Conservation (phyloP, 2,329 filamentous ascomycete genomes). For the Sarocladiaceae sp. region DNA sequence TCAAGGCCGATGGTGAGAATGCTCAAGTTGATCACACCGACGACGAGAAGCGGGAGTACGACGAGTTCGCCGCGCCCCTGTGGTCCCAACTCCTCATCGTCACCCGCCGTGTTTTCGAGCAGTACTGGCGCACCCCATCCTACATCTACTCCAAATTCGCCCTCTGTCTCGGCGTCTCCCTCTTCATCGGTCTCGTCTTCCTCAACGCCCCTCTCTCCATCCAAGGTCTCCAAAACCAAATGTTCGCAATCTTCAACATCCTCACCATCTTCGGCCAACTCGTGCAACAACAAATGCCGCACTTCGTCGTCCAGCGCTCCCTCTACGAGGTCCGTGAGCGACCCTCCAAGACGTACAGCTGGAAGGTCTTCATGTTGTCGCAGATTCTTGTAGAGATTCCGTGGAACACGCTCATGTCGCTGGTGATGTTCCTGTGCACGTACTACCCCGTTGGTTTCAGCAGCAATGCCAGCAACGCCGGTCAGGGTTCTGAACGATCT, state of each 20-base stretch:
- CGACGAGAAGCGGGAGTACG: slow-evolving; percentile 23
- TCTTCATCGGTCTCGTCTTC: slow-evolving; percentile 83
- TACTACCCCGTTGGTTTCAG: slow-evolving; percentile 68
- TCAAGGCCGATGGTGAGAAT: slow-evolving; percentile 20
- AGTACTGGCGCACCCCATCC: slow-evolving; percentile 41
- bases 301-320: slow-evolving; percentile 64
- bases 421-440: slow-evolving; percentile 63
- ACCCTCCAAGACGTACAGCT: slow-evolving; percentile 63
- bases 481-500: slow-evolving; percentile 49
- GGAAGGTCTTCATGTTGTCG: slow-evolving; percentile 61
- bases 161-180: slow-evolving; percentile 34
- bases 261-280: slow-evolving; percentile 64
- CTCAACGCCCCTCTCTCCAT: slow-evolving; percentile 64
- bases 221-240: slow-evolving; percentile 67
- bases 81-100: slow-evolving; percentile 27
- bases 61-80: slow-evolving; percentile 27
- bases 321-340: slow-evolving; percentile 66
- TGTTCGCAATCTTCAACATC: slow-evolving; percentile 68
- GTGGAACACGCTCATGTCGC: slow-evolving; percentile 61
- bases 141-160: slow-evolving; percentile 57
- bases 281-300: slow-evolving; percentile 64
- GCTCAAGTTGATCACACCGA: neutral
- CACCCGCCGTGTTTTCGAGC: slow-evolving; percentile 29
- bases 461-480: slow-evolving; percentile 49
- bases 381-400: slow-evolving; percentile 68